Evolutionary conservation across 2,329 filamentous ascomycete species (phyloP).

Genomic region (Aspergillus versicolor): DNA sequence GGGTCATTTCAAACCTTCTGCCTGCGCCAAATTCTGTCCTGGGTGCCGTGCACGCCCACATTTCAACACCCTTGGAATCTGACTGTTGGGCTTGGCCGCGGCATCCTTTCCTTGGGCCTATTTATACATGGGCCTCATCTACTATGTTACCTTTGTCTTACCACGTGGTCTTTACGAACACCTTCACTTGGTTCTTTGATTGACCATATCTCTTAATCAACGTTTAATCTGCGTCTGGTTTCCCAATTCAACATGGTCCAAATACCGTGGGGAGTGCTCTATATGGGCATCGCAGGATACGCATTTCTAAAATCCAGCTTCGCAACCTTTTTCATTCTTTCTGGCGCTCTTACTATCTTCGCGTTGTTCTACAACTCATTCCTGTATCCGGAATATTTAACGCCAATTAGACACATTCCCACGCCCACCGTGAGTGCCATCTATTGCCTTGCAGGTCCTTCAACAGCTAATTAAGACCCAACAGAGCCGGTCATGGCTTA

Average conservation of each 20-base stretch:
- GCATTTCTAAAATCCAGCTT: constrained; percentile 28
- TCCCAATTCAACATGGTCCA: constrained; percentile 4
- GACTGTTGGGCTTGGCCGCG: no score
- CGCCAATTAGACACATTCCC: constrained; percentile 59
- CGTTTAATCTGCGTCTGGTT: not conserved
- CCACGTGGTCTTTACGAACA: not conserved
- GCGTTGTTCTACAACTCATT: constrained; percentile 40
- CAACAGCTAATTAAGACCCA: no score
- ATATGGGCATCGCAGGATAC: constrained; percentile 23
- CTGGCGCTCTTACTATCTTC: constrained; percentile 21
- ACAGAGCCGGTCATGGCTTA: constrained; percentile 44
- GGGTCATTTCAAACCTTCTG: not conserved
- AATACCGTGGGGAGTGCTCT: constrained; percentile 15
- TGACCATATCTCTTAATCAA: not conserved
- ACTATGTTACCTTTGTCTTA: not conserved
- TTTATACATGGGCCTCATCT: not conserved
- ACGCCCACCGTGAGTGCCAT: constrained; percentile 46
- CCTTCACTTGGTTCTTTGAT: not conserved
- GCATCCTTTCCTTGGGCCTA: no score
- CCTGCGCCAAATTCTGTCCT: not conserved
- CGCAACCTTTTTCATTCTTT: constrained; percentile 23
- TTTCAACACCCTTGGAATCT: not conserved
- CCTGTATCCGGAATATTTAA: constrained; percentile 60
- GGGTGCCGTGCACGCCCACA: not conserved
- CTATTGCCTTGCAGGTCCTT: not conserved